Evolutionary conservation across 768 basidiomycete genomes (phyloP).

Genomic region (Pholiota microspora): DNA sequence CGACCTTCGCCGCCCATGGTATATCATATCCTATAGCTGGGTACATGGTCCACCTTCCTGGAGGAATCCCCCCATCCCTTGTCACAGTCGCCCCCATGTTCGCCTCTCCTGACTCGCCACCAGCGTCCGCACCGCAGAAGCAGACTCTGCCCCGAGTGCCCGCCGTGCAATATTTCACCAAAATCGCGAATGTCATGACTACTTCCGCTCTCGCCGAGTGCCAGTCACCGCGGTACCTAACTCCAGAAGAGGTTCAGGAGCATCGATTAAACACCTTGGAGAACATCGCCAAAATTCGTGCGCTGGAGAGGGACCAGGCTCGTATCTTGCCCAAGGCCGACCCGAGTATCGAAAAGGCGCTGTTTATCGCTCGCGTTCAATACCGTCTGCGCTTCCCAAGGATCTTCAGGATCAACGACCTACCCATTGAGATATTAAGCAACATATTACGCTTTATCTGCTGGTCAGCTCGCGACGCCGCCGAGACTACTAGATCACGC

Average conservation of each 20-base stretch:
- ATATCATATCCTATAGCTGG: too few relatives aligned
- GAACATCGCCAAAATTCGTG: conserved; percentile 15
- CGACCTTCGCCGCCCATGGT: background rate
- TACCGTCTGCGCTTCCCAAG: conserved; percentile 30
- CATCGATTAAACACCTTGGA: conserved; percentile 10
- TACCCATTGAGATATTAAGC: conserved; percentile 64
- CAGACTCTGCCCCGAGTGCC: too few relatives aligned
- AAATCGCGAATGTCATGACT: too few relatives aligned
- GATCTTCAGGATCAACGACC: conserved; percentile 56
- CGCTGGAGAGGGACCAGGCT: conserved; percentile 15
- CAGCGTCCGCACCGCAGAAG: too few relatives aligned
- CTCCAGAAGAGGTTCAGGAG: conserved; percentile 10
- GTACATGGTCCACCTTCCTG: background rate
- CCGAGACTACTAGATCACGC: conserved; percentile 36
- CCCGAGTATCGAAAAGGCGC: conserved; percentile 22
- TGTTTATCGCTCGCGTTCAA: conserved; percentile 32
- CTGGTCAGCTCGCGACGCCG: conserved; percentile 45
- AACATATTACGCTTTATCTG: conserved; percentile 61
- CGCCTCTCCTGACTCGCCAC: too few relatives aligned
- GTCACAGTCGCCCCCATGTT: background rate
- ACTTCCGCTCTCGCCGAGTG: too few relatives aligned
- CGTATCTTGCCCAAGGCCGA: background rate
- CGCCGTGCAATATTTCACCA: too few relatives aligned
- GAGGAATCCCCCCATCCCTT: background rate
- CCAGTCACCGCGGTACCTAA: conserved; percentile 9